These are phyloP conservation scores for Tanacetum coccineum DNA, from an alignment of 129 eudicot genomes.

Conservation along the genomic window DNA sequence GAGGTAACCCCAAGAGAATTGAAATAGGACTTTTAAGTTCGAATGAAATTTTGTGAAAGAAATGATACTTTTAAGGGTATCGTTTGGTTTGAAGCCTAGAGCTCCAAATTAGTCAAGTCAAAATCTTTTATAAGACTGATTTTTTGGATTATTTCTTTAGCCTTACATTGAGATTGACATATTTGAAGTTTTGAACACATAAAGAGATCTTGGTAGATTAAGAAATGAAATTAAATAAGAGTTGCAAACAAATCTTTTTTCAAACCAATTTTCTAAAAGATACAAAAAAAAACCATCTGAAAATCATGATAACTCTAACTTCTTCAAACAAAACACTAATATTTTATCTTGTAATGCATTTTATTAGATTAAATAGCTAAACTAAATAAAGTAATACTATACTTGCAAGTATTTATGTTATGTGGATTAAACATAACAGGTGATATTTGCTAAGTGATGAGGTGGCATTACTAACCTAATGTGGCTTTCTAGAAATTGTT, in stretches of 20 bases:
- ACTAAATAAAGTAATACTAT: neutral
- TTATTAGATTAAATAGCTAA: too few relatives aligned
- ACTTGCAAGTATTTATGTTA: neutral
- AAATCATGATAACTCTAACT: neutral
- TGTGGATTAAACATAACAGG: neutral
- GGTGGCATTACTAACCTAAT: conserved; percentile 20
- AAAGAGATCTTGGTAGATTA: conserved; percentile 10
- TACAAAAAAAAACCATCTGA: neutral
- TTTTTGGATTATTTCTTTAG: too few relatives aligned
- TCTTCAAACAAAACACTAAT: too few relatives aligned
- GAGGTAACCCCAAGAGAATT: conserved; percentile 11
- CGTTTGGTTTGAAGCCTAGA: conserved; percentile 42
- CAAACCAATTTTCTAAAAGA: neutral
- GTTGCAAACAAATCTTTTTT: conserved; percentile 4
- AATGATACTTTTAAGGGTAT: conserved; percentile 16
- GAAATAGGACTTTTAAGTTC: conserved; percentile 13
- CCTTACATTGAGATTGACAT: conserved; percentile 15
- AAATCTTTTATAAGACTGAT: conserved; percentile 18
- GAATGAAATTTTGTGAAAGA: conserved; percentile 8
- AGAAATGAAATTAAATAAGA: conserved; percentile 6
- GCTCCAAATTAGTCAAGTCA: conserved; percentile 30
- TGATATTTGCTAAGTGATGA: conserved; percentile 23
- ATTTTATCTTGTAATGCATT: too few relatives aligned
- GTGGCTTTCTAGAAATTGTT: conserved; percentile 21
- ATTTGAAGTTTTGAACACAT: conserved; percentile 27